A percentile compares a stretch with the other conserved stretches of the same genome.
phyloP scores from a whole-genome alignment of 2,329 filamentous ascomycete species.

The Trichoderma pleuroti region DNA sequence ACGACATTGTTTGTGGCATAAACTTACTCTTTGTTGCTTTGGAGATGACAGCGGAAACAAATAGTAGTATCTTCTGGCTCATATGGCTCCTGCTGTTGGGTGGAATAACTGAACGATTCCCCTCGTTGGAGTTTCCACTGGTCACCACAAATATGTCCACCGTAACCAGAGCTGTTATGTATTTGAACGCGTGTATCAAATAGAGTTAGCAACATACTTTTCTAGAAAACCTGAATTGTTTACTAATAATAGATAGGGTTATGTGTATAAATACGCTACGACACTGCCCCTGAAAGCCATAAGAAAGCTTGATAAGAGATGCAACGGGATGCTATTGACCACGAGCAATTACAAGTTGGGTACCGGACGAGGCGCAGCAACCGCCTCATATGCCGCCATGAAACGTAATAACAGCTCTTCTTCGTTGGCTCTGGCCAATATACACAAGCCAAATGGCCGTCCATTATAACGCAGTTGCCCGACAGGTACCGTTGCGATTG shows the following conservation, averaged over 20 bases:
- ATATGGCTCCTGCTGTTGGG: neutral
- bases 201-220: neutral
- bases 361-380: slow-evolving; percentile 11
- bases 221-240: neutral
- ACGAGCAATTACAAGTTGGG: neutral
- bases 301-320: neutral
- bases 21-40: neutral
- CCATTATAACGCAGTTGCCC: slow-evolving; percentile 20
- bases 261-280: neutral
- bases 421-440: slow-evolving; percentile 16
- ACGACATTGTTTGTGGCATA: neutral
- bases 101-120: neutral
- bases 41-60: neutral
- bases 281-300: neutral
- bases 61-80: neutral
- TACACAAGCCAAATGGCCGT: slow-evolving; percentile 20
- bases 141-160: too few relatives aligned
- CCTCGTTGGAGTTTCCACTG: neutral
- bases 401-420: slow-evolving; percentile 20
- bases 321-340: too few relatives aligned
- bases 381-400: slow-evolving; percentile 21
- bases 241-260: neutral
- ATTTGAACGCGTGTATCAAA: neutral
- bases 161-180: neutral
- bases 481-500: slow-evolving; percentile 19